Evolutionary conservation across 805 yeast genomes (phyloP).

Genomic region (Groenewaldozyma salmanticensis): DNA sequence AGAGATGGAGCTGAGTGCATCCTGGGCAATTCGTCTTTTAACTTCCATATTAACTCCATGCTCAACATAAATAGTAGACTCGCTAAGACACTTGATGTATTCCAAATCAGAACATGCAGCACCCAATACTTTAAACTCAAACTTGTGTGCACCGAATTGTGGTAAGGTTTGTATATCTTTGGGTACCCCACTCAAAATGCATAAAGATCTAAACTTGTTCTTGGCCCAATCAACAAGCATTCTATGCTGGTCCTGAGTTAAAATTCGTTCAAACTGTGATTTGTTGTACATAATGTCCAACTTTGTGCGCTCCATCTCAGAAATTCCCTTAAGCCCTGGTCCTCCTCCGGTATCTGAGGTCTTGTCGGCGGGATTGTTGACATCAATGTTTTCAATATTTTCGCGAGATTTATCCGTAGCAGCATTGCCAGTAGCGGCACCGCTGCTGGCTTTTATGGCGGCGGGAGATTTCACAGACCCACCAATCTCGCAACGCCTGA

Average conservation of each 20-base stretch:
- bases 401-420: constrained; percentile 3
- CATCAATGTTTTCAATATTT: background rate
- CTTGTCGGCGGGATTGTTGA: constrained; percentile 6
- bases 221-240: constrained; percentile 57
- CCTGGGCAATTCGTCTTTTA: constrained; percentile 33
- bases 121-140: constrained; percentile 31
- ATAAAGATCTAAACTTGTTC: constrained; percentile 54
- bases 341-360: constrained; percentile 1
- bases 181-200: constrained; percentile 46
- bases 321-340: constrained; percentile 16
- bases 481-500: constrained; percentile 40
- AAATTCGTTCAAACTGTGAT: constrained; percentile 31
- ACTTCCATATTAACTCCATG: constrained; percentile 36
- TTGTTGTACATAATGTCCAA: constrained; percentile 50
- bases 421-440: too few species aligned
- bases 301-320: constrained; percentile 27
- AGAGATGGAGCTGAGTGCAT: constrained; percentile 19
- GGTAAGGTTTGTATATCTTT: constrained; percentile 27
- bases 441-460: too few species aligned
- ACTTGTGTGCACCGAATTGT: constrained; percentile 21
- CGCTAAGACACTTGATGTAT: constrained; percentile 37
- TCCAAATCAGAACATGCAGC: constrained; percentile 36
- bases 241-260: constrained; percentile 48
- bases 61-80: constrained; percentile 47
- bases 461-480: constrained; percentile 37